A percentile compares a stretch with the other conserved stretches of the same genome.
Conservation (phyloP, 768 basidiomycete species). For the Tricholomella constricta region DNA sequence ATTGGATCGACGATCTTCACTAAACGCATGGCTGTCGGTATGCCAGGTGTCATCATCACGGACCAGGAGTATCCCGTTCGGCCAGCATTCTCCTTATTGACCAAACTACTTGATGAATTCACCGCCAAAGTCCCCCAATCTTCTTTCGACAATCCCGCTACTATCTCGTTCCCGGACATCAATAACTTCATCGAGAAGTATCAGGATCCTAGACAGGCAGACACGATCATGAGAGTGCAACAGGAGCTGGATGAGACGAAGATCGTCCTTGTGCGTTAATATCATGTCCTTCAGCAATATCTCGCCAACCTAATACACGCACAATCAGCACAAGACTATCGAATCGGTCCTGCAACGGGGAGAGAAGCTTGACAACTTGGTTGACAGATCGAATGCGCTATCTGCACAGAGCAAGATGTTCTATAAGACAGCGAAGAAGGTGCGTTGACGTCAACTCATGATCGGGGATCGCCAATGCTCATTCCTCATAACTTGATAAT, state of each 20-base stretch:
- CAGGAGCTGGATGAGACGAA: slow-evolving; percentile 99
- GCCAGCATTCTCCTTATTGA: slow-evolving; percentile 92
- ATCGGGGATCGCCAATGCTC: background rate
- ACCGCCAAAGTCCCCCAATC: slow-evolving; percentile 74
- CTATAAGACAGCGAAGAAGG: slow-evolving; percentile 99
- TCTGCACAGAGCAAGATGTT: slow-evolving; percentile 96
- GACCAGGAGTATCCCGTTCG: slow-evolving; percentile 97
- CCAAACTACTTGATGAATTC: slow-evolving; percentile 94
- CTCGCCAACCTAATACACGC: slow-evolving; percentile 2
- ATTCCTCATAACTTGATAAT: background rate
- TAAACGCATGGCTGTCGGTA: background rate
- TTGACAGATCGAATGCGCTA: slow-evolving; percentile 88
- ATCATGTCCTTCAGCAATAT: background rate
- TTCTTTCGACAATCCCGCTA: slow-evolving; percentile 60
- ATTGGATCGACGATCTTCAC: slow-evolving; percentile 4
- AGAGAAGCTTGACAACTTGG: slow-evolving; percentile 94
- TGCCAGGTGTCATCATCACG: slow-evolving; percentile 83
- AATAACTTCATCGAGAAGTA: slow-evolving; percentile 84
- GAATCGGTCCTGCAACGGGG: slow-evolving; percentile 95
- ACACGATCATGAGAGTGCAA: slow-evolving; percentile 98
- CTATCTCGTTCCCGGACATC: slow-evolving; percentile 79
- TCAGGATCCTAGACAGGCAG: slow-evolving; percentile 96
- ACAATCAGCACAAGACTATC: slow-evolving; percentile 92
- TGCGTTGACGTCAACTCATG: slow-evolving; percentile 31
- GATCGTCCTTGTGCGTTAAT: slow-evolving; percentile 81